Percentiles rank a stretch among this genome's conserved stretches.
Evolutionary conservation across 1,284 basidiomycete species (phyloP).

Genomic region (Anthracocystis panici-leucophaei): DNA sequence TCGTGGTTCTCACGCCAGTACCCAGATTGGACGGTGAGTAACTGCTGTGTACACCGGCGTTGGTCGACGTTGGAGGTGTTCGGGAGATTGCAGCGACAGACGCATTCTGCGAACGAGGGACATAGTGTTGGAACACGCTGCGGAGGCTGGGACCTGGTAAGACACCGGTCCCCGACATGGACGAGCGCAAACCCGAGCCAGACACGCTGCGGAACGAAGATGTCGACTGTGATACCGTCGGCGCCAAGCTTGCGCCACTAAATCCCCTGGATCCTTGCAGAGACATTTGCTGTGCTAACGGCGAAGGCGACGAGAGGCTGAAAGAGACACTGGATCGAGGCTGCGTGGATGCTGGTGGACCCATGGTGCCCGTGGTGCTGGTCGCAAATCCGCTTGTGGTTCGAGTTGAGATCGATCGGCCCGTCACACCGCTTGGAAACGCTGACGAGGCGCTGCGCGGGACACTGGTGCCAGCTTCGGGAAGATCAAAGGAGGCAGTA

Average conservation of each 20-base stretch:
- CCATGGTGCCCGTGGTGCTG: constrained; percentile 9
- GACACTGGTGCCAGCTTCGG: constrained; percentile 17
- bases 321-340: constrained; percentile 48
- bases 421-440: constrained; percentile 6
- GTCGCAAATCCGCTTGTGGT: constrained; percentile 30
- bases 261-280: constrained; percentile 20
- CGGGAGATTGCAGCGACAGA: constrained; percentile 32
- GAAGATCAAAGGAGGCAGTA: constrained; percentile 23
- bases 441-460: constrained; percentile 30
- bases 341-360: constrained; percentile 14
- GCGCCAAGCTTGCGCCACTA: constrained; percentile 12
- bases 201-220: constrained; percentile 35
- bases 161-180: constrained; percentile 17
- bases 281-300: constrained; percentile 55
- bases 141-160: constrained; percentile 41
- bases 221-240: constrained; percentile 11
- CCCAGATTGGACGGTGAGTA: constrained; percentile 43
- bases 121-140: constrained; percentile 56
- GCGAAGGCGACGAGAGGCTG: constrained; percentile 58
- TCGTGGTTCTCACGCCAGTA: constrained; percentile 25
- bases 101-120: constrained; percentile 39
- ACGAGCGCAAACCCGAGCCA: constrained; percentile 39
- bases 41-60: constrained; percentile 24
- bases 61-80: constrained; percentile 40
- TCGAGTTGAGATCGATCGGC: constrained; percentile 22